Conservation (phyloP, 352 stramenopile genomes). For the Phytophthora capsici region DNA sequence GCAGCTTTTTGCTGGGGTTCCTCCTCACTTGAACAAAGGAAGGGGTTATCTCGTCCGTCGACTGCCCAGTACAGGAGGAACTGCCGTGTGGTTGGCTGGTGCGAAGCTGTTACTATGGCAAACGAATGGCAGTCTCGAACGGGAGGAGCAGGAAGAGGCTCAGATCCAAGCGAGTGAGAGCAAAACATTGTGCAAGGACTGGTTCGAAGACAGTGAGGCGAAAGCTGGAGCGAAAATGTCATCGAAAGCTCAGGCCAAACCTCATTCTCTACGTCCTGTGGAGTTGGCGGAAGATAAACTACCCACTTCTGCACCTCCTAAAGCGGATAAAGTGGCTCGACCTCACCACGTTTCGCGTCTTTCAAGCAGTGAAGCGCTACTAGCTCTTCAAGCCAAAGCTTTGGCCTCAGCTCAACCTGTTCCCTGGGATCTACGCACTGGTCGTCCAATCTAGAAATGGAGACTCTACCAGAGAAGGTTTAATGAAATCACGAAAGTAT, state of each 20-base stretch:
- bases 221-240: constrained; percentile 6
- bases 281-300: constrained; percentile 29
- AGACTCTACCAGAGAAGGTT: too few species aligned
- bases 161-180: constrained; percentile 35
- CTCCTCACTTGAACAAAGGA: constrained; percentile 50
- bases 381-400: constrained; percentile 23
- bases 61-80: constrained; percentile 29
- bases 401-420: constrained; percentile 16
- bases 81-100: constrained; percentile 46
- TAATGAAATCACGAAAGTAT: constrained; percentile 9
- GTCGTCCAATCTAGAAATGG: constrained; percentile 37
- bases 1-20: constrained; percentile 56
- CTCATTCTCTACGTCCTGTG: constrained; percentile 14
- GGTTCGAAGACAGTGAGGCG: constrained; percentile 40
- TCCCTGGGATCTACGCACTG: constrained; percentile 53
- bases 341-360: constrained; percentile 39
- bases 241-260: constrained; percentile 24
- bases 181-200: constrained; percentile 44
- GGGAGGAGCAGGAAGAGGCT: constrained; percentile 48
- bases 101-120: constrained; percentile 72
- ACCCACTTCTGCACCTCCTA: neutral
- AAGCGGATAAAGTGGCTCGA: constrained; percentile 39
- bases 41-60: constrained; percentile 61
- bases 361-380: constrained; percentile 7
- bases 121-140: constrained; percentile 55